A percentile compares a stretch with the other conserved stretches of the same genome.
Evolutionary conservation across 202 grass and related monocot genomes (phyloP).

Genomic region (Carex sylvatica): DNA sequence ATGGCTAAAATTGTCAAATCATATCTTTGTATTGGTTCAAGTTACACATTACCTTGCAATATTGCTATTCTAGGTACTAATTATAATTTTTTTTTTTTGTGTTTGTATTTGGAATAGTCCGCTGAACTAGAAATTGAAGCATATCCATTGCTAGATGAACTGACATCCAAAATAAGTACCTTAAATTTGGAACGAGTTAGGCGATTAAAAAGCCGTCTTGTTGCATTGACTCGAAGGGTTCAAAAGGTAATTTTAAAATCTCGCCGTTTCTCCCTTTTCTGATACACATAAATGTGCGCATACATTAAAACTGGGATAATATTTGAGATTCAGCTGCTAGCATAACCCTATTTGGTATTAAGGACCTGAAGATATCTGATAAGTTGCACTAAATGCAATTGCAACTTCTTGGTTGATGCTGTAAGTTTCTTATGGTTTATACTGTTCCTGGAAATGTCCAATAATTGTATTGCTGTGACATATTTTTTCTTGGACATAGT

Average conservation of each 20-base stretch:
- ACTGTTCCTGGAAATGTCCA: background rate
- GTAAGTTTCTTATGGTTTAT: background rate
- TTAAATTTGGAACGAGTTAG: conserved; percentile 91
- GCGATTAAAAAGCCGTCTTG: conserved; percentile 88
- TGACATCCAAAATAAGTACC: conserved; percentile 98
- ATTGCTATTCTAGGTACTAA: conserved; percentile 7
- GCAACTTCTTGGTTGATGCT: background rate
- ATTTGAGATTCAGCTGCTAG: background rate
- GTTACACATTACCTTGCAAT: background rate
- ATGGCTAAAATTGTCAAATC: conserved; percentile 8
- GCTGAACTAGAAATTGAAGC: conserved; percentile 98
- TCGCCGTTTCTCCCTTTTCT: background rate
- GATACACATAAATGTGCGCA: background rate
- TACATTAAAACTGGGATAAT: background rate
- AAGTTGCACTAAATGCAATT: background rate
- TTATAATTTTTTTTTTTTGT: conserved; percentile 20
- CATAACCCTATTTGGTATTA: background rate
- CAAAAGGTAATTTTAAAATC: conserved; percentile 61
- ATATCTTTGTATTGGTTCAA: background rate
- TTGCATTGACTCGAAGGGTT: conserved; percentile 90
- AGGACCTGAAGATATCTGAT: background rate
- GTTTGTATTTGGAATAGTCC: conserved; percentile 43
- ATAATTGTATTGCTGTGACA: background rate
- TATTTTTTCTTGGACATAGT: background rate
- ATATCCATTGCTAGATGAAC: conserved; percentile 92